Evolutionary conservation across 139 green algal genomes (phyloP), one percentile per base, ranked within the genome.

Genomic region (Coelastrella sp.): DNA sequence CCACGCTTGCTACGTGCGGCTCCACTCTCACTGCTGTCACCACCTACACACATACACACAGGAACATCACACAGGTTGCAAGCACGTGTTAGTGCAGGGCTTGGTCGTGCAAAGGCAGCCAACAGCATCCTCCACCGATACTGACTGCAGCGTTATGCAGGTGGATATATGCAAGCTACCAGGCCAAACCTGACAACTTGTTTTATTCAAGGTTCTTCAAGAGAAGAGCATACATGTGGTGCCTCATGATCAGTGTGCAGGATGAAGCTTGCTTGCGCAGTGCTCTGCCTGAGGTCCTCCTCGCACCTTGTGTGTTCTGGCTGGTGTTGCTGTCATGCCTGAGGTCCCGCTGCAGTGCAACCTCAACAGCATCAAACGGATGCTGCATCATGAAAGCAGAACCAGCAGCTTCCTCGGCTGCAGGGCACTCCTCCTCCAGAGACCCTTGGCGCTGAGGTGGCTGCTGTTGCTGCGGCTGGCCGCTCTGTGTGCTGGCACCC

Each of bases 311-410:
- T 82, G 32, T 61, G 74, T 58, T 61, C 19, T 16, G 59, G 7
- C 22, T 75, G 60, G 61, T 77, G 60, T 20, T 86, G 80, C 60
- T 74, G 61, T 7, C 10, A 20, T 68, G 64, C 56, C 14, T 23
- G 13, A 22, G 8, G 23, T 87, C 60, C 16, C 58, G 64, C 10
- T 64, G 13, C 32, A 64, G 82, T 8, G 82, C 59, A 6, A 86
- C 20, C 60, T 86, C 80, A 7, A 86, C 80, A 75, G 80, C 80
- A 71, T 73, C 80, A 68, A 73, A 74, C 13, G 59, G 80, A 22
- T 80, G 66, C 83, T 88, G 68, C 11, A 80, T 10, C 83, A 80
- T 73, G 68, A 88, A 88, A 4, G 54, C 68, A 59, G 83, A 80
- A 5, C 14, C 68, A 68, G 71, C 68, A 60, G 57, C 84, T 5